Evolutionary conservation across 2,329 filamentous ascomycete genomes (phyloP), one percentile per base, ranked within the genome.

Genomic region (Fusarium sp.): DNA sequence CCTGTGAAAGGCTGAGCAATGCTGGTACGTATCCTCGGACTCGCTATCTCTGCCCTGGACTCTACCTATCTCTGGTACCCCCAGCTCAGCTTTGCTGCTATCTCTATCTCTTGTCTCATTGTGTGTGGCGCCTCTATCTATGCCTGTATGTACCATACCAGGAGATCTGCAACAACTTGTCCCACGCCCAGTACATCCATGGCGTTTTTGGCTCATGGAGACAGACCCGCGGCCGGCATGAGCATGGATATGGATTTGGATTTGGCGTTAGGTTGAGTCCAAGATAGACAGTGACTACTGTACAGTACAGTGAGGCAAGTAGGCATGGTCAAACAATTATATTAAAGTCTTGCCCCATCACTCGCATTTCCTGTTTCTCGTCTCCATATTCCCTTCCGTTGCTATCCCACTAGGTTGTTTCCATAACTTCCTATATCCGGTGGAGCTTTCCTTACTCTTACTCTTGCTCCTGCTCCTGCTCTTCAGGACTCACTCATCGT

Each of bases 311-410:
- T 35, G 33, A 35, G 33, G 33, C 33, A 35, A 35, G 33, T 39
- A 63, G 31, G 47, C 41, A 68, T 41, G 50, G 50, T 64, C 30
- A 26, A 47, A 58, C 58, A 65, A 65, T 65, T 69, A 69, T 69
- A 69, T 69, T 69, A 69, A 65, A 70, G 65, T 70, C 66, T 69
- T 53, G 51, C 66, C 66, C 66, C 65, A 18, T 69, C 66, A 42
- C 41, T 31, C 26, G 35, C 45, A 38, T 47, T 44, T 56, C 35
- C 35, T 45, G 45, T 57, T 47, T 24, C 50, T 30, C 45, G 33
- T 57, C 45, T 69, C 51, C 65, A 64, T 69, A 65, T 45, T n/a
- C 62, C 30, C 10, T 53, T 58, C 65, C 45, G 35, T 38, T 69
- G 57, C 33, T 69, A 64, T 69, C 47, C 13, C 35, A 58, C 50